Conservation (phyloP, 805 yeast species). For the Ogataea philodendri region DNA sequence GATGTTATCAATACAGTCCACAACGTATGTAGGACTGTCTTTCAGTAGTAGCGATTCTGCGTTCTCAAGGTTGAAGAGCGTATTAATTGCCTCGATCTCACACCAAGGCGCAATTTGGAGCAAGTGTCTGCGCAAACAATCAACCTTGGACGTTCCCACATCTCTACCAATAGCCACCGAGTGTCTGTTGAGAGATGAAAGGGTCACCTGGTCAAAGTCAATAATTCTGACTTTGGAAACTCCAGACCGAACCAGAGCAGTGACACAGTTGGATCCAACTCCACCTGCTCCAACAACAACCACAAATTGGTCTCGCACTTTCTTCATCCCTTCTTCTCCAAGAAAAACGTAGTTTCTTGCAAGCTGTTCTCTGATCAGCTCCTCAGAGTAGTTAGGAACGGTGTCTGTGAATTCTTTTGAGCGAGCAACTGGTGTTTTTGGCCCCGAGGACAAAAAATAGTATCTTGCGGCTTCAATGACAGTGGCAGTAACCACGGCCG, state of each 20-base stretch:
- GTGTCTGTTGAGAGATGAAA: slow-evolving; percentile 89
- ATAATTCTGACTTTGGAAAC: slow-evolving; percentile 73
- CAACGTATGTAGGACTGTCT: slow-evolving; percentile 69
- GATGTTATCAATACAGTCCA: slow-evolving; percentile 95
- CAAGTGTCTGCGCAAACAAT: slow-evolving; percentile 68
- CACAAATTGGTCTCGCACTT: slow-evolving; percentile 66
- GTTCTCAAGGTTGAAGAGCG: slow-evolving; percentile 67
- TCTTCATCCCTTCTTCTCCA: slow-evolving; percentile 78
- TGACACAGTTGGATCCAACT: slow-evolving; percentile 95
- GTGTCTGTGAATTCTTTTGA: slow-evolving; percentile 11
- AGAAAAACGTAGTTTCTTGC: slow-evolving; percentile 92
- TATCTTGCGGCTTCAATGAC: slow-evolving; percentile 35
- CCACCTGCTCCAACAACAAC: slow-evolving; percentile 96
- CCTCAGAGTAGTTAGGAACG: slow-evolving; percentile 48
- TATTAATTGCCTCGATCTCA: slow-evolving; percentile 70
- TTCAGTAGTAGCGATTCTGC: slow-evolving; percentile 60
- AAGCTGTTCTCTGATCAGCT: slow-evolving; percentile 82
- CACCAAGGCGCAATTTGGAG: slow-evolving; percentile 90
- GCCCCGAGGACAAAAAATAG: slow-evolving; percentile 27
- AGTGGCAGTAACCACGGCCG: slow-evolving; percentile 37
- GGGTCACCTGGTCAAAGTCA: slow-evolving; percentile 94
- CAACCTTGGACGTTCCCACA: slow-evolving; percentile 91
- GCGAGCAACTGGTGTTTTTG: background rate
- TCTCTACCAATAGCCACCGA: slow-evolving; percentile 89
- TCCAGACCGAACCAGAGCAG: slow-evolving; percentile 91